Evolutionary conservation across 2,329 filamentous ascomycete genomes (phyloP), one percentile per base, ranked within the genome.

Genomic region (Metarhizium album): DNA sequence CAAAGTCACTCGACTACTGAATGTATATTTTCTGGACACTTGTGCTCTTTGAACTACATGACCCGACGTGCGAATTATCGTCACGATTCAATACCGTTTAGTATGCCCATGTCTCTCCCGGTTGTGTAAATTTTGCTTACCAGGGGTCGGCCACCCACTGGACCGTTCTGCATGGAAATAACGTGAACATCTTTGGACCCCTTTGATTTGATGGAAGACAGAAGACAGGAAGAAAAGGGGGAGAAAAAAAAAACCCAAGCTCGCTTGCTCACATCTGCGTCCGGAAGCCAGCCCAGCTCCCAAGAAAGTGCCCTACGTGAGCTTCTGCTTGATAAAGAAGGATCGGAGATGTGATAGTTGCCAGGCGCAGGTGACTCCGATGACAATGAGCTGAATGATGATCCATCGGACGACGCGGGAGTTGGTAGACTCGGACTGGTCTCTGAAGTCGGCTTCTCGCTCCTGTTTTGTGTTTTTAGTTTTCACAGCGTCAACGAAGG

Each of bases 271-370:
- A 46, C 27, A 20, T 38, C 23, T 38, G 18, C 37, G 6, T 18
- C 16, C 16, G 4, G 16, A 45, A 18, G 22, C 7, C 13, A 13
- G 33, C 42, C 38, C 42, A 37, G 51, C 54, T 45, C 46, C 33
- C 48, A 46, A 31, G 3, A 9, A 33, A 20, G 43, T 18, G 16
- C 9, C 6, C 52, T 48, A 98, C 53, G 93, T 97, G 67, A 98
- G 83, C 79, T 98, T 98, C 76, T 97, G 91, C 80, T 98, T 98
- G 76, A 98, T 98, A 75, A 98, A 98, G 80, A 98, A 98, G 45
- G 87, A 86, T 60, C 93, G 81, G 61, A 98, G 79, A 71, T 98
- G 91, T 49, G 90, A 95, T 45, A 98, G 76, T 70, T 98, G 93
- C 93, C 93, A 98, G 54, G 89, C 87, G 72, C 93, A 98, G 33